Percentiles rank a stretch among this genome's conserved stretches.
Evolutionary conservation across 176 grass and related monocot genomes (phyloP).

Genomic region (Chloris gayana): DNA sequence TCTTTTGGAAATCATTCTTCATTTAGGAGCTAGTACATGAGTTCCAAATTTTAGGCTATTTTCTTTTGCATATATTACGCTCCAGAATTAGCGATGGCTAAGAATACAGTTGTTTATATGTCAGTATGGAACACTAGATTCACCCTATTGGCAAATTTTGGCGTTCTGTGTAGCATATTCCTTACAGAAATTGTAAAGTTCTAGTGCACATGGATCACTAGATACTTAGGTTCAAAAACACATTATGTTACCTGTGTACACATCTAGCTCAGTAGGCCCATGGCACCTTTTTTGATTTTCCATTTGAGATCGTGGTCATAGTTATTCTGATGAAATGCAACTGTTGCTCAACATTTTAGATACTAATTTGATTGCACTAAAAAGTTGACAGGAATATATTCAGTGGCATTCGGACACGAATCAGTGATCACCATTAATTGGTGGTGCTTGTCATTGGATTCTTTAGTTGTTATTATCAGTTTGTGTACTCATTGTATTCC

Average conservation of each 20-base stretch:
- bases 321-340: conserved; percentile 12
- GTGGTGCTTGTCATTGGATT: conserved; percentile 7
- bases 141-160: background rate
- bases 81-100: background rate
- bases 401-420: conserved; percentile 1
- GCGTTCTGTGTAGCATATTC: background rate
- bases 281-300: conserved; percentile 12
- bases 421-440: conserved; percentile 1
- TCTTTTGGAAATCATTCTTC: conserved; percentile 12
- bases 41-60: no score
- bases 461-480: conserved; percentile 5
- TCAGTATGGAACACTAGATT: background rate
- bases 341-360: conserved; percentile 3
- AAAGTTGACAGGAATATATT: conserved; percentile 33
- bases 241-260: conserved; percentile 8
- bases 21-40: no score
- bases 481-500: background rate
- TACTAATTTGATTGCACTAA: background rate
- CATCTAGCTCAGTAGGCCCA: conserved; percentile 1
- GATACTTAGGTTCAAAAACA: conserved; percentile 8
- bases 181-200: background rate
- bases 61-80: background rate
- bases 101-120: background rate
- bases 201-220: background rate
- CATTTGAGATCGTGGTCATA: conserved; percentile 1